These are phyloP conservation scores for Torrubiella hemipterigena DNA, from an alignment of 2,329 filamentous ascomycete species.

Conservation along the genomic window DNA sequence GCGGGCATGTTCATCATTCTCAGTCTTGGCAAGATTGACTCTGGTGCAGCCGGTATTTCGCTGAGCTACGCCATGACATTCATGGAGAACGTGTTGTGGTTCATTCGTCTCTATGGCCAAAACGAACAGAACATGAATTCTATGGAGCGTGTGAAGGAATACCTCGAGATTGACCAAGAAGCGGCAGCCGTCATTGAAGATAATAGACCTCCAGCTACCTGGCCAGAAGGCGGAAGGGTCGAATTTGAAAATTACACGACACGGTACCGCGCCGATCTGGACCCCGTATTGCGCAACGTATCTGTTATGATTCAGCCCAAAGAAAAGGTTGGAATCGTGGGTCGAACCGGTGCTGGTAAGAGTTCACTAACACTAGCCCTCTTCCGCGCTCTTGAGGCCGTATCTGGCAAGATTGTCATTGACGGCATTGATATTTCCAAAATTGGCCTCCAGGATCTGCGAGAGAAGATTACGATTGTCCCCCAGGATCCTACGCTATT, in stretches of 20 bases:
- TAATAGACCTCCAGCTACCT: conserved; percentile 63
- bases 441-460: conserved; percentile 87
- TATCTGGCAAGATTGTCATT: conserved; percentile 78
- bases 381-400: conserved; percentile 87
- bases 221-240: conserved; percentile 77
- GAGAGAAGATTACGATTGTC: conserved; percentile 91
- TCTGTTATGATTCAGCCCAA: conserved; percentile 75
- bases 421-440: conserved; percentile 78
- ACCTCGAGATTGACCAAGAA: conserved; percentile 92
- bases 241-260: conserved; percentile 86
- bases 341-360: conserved; percentile 90
- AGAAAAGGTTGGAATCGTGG: conserved; percentile 94
- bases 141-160: conserved; percentile 94
- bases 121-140: conserved; percentile 99
- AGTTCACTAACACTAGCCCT: conserved; percentile 86
- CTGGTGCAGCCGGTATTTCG: conserved; percentile 85
- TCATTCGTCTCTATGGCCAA: conserved; percentile 82
- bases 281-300: conserved; percentile 72
- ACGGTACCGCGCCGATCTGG: conserved; percentile 75
- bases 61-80: conserved; percentile 97
- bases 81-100: conserved; percentile 93
- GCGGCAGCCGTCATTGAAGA: conserved; percentile 67
- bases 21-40: conserved; percentile 72
- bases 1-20: conserved; percentile 83
- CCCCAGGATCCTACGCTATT: conserved; percentile 95